phyloP scores from a whole-genome alignment of 805 yeast species.

The Saccharomyces eubayanus region DNA sequence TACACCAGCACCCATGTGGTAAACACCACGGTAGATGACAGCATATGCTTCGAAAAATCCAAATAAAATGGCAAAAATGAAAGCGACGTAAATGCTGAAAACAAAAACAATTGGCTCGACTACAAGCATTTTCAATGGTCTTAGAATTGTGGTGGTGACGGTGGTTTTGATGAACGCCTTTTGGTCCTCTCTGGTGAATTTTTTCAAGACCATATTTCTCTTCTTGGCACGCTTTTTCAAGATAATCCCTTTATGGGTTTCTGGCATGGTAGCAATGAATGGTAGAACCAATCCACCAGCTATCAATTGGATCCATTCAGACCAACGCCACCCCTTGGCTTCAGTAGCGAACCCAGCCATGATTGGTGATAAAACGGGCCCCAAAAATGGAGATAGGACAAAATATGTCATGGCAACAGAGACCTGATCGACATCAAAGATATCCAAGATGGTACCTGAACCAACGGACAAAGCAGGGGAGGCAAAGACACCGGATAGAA shows the following conservation, averaged over 20 bases:
- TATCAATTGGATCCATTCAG: constrained; percentile 63
- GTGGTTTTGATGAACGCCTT: constrained; percentile 38
- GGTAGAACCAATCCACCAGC: constrained; percentile 48
- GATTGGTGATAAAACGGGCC: constrained; percentile 72
- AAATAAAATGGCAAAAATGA: constrained; percentile 67
- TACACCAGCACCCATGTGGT: constrained; percentile 49
- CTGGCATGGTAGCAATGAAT: constrained; percentile 46
- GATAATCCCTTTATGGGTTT: constrained; percentile 63
- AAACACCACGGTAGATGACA: constrained; percentile 59
- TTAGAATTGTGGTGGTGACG: constrained; percentile 43
- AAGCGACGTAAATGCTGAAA: constrained; percentile 62
- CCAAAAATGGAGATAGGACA: constrained; percentile 71
- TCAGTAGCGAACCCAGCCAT: constrained; percentile 63
- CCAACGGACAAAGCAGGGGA: constrained; percentile 80
- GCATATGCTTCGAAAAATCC: constrained; percentile 59
- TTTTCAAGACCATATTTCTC: constrained; percentile 45
- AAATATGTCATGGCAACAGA: constrained; percentile 73
- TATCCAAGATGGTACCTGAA: constrained; percentile 74
- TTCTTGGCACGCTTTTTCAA: constrained; percentile 51
- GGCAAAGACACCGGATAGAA: constrained; percentile 66
- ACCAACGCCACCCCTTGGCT: constrained; percentile 60
- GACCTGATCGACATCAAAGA: constrained; percentile 58
- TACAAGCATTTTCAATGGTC: constrained; percentile 61
- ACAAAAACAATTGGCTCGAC: constrained; percentile 69
- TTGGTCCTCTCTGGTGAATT: constrained; percentile 28